Evolutionary conservation across 129 eudicot species (phyloP), one percentile per base, ranked within the genome.

Genomic region (Solidago caesia): DNA sequence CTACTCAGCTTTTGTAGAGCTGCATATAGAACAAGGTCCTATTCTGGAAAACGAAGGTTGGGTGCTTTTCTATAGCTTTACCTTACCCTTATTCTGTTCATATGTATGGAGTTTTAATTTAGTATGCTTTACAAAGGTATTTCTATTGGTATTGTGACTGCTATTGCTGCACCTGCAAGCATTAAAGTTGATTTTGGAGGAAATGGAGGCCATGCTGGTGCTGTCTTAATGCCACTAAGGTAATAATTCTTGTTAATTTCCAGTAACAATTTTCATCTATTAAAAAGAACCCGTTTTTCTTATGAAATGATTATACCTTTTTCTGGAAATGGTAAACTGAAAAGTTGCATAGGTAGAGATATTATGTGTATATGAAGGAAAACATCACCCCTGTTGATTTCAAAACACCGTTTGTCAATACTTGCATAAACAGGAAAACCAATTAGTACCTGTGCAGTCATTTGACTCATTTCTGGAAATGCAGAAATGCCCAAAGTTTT

Each of bases 121-220:
- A 57, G 41, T 70, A 39, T 62, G 13, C 52, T 41, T 82, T 2
- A 55, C 8, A n/a, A 57, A 76, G 98, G 80, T 25, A 82, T 82
- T 73, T 77, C 97, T 39, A 87, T 94, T 71, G 98, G 98, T 64
- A 82, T 94, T 73, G 98, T 94, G 76, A 94, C 96, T 72, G 98
- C 98, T 53, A 94, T 94, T 83, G 98, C 98, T 77, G 98, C 98
- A 80, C 98, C 97, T 2, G 97, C 98, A 68, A 94, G 97, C 82
- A 86, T 90, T 72, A 94, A 90, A 85, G 93, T 94, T 71, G 96
- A 85, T 25, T 94, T 94, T 75, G 96, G 88, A 79, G 98, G 98
- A 82, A 91, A 87, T 43, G 98, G 98, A 41, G 98, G 97, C 44
- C 98, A 94, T 85, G 98, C 98, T 55, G 97, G 98, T 16, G 98